A percentile compares a stretch with the other conserved stretches of the same genome.
phyloP scores from a whole-genome alignment of 768 basidiomycete species.

The Hygrophorus russula region DNA sequence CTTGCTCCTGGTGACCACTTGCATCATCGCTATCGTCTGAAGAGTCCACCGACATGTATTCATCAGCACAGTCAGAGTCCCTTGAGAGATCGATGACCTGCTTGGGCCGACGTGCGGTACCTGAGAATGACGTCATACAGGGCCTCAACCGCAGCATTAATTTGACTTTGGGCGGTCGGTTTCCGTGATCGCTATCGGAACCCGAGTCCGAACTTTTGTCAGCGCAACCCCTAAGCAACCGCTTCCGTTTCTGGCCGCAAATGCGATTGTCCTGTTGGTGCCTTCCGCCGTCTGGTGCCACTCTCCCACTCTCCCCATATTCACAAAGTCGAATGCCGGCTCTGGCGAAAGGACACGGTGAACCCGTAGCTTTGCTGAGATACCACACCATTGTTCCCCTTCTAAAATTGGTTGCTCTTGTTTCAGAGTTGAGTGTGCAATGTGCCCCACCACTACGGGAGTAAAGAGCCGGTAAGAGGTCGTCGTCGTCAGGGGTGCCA shows the following conservation, averaged over 20 bases:
- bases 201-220: constrained; percentile 20
- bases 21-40: constrained; percentile 25
- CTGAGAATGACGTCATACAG: constrained; percentile 20
- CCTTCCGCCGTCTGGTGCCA: constrained; percentile 9
- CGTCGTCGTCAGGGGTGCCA: constrained; percentile 62
- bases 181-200: constrained; percentile 26
- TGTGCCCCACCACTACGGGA: constrained; percentile 63
- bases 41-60: constrained; percentile 32
- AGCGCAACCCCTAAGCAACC: constrained; percentile 17
- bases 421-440: constrained; percentile 25
- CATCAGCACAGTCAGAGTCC: constrained; percentile 28
- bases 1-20: constrained; percentile 16
- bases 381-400: constrained; percentile 78
- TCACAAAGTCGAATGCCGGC: constrained; percentile 66
- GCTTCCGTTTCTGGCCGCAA: constrained; percentile 34
- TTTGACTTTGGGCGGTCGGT: constrained; percentile 55
- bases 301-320: constrained; percentile 42
- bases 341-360: constrained; percentile 64
- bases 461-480: constrained; percentile 59
- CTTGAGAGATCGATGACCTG: constrained; percentile 28
- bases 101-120: constrained; percentile 15
- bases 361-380: constrained; percentile 61
- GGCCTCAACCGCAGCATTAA: constrained; percentile 57
- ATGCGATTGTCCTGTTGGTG: constrained; percentile 19
- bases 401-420: constrained; percentile 59